A percentile compares a stretch with the other conserved stretches of the same genome.
phyloP scores from a whole-genome alignment of 1,284 basidiomycete species.

The Ganoderma resinaceum region DNA sequence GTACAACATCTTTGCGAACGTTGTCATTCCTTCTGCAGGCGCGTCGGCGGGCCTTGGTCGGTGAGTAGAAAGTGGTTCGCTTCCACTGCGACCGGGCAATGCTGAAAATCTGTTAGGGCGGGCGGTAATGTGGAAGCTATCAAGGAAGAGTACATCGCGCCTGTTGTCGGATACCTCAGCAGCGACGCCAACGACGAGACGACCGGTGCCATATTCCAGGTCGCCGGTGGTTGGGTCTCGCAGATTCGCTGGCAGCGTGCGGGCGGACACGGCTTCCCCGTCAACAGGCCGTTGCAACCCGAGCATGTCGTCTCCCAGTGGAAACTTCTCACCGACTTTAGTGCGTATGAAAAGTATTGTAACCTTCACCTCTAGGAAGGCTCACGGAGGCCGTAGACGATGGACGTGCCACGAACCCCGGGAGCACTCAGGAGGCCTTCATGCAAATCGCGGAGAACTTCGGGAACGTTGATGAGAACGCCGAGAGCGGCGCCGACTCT shows the following conservation, averaged over 20 bases:
- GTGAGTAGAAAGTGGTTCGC: constrained; percentile 15
- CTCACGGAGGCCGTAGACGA: constrained; percentile 56
- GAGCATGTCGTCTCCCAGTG: constrained; percentile 85
- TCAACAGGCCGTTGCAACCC: constrained; percentile 74
- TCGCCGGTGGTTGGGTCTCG: constrained; percentile 92
- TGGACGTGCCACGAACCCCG: constrained; percentile 80
- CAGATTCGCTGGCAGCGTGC: constrained; percentile 94
- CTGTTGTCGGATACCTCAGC: constrained; percentile 91
- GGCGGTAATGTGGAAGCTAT: constrained; percentile 95
- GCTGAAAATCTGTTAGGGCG: constrained; percentile 56
- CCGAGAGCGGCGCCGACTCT: constrained; percentile 31
- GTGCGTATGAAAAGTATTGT: constrained; percentile 49
- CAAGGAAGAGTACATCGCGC: constrained; percentile 95
- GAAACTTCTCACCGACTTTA: constrained; percentile 83
- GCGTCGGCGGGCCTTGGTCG: constrained; percentile 31
- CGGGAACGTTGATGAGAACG: constrained; percentile 59
- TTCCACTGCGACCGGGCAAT: not conserved
- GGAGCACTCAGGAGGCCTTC: constrained; percentile 75
- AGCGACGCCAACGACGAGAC: constrained; percentile 84
- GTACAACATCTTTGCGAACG: constrained; percentile 90
- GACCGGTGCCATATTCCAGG: constrained; percentile 86
- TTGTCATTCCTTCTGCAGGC: constrained; percentile 80
- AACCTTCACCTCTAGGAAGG: not conserved
- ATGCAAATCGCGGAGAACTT: constrained; percentile 86
- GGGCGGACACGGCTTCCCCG: constrained; percentile 88